Conservation (phyloP, 1,139 yeast genomes). For the Lodderomyces theae region DNA sequence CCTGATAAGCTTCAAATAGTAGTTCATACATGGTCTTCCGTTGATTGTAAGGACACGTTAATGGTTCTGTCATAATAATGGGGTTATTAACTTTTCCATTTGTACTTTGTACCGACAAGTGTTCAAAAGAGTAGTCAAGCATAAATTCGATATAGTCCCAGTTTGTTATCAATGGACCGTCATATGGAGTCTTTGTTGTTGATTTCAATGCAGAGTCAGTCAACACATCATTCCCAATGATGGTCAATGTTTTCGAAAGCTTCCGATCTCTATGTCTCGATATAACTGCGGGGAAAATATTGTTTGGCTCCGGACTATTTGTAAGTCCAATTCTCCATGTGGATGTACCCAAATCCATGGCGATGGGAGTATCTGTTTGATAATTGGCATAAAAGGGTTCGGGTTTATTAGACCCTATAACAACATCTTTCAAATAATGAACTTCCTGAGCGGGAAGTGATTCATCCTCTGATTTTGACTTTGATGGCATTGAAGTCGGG, state of each 20-base stretch:
- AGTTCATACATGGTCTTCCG: slow-evolving; percentile 74
- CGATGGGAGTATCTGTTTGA: slow-evolving; percentile 64
- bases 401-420: slow-evolving; percentile 14
- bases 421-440: slow-evolving; percentile 49
- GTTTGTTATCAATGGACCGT: slow-evolving; percentile 80
- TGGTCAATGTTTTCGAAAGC: slow-evolving; percentile 57
- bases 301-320: slow-evolving; percentile 50
- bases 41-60: slow-evolving; percentile 69
- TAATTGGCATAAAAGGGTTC: slow-evolving; percentile 59
- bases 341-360: slow-evolving; percentile 75
- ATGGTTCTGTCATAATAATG: slow-evolving; percentile 73
- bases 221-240: slow-evolving; percentile 80
- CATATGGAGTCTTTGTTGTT: slow-evolving; percentile 76
- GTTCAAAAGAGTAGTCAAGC: slow-evolving; percentile 79
- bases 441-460: slow-evolving; percentile 49
- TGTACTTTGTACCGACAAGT: slow-evolving; percentile 61
- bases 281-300: slow-evolving; percentile 65
- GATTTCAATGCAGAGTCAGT: slow-evolving; percentile 68
- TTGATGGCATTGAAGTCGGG: slow-evolving; percentile 14
- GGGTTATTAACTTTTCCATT: slow-evolving; percentile 69
- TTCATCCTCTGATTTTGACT: slow-evolving; percentile 22
- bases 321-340: slow-evolving; percentile 73
- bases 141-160: slow-evolving; percentile 90
- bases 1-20: slow-evolving; percentile 75
- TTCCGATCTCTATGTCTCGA: slow-evolving; percentile 80